Evolutionary conservation across 129 eudicot species (phyloP), one percentile per base, ranked within the genome.

Genomic region (Chrysanthemum makinoi): DNA sequence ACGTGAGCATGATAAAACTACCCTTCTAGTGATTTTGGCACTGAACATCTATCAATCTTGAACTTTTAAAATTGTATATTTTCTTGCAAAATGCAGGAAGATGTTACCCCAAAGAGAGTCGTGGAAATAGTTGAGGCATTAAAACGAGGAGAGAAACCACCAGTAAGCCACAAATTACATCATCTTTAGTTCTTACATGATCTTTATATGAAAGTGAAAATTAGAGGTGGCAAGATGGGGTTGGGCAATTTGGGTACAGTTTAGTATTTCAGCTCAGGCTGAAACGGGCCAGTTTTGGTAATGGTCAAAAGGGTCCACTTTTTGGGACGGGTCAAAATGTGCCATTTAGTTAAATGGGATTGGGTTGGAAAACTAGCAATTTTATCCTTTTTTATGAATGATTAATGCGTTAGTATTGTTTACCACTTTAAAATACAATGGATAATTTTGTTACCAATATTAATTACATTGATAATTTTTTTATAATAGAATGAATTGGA

Each of bases 111-210:
- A 58, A 75, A 95, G 73, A 72, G 70, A 76, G 97, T 90, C 7
- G 95, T 95, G 35, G 99, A 95, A 75, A 90, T 95, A 72, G 97
- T 95, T 1, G 99, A 95, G 87, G 92, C 86, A 17, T 62, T 95
- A 28, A 84, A 84, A 78, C 87, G 90, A 85, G 99, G 99, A 58
- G 99, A 95, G 68, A 95, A 95, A 84, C 99, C 97, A 66, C 97
- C 91, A 54, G 99, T 95, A 86, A 95, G 93, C 44, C 48, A 62
- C 20, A n/a, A 12, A 30, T 57, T 43, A 52, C 56, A 67, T 49
- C 9, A 39, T 8, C 46, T 39, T 39, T 39, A 39, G 46, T 7
- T 39, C 46, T 7, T 39, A 7, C 9, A 39, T 8, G 10, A 39
- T 39, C 46, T 39, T 39, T 39, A 49, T 28, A 22, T n/a, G n/a